Conservation (phyloP, 768 basidiomycete genomes). For the Auricularia cornea region DNA sequence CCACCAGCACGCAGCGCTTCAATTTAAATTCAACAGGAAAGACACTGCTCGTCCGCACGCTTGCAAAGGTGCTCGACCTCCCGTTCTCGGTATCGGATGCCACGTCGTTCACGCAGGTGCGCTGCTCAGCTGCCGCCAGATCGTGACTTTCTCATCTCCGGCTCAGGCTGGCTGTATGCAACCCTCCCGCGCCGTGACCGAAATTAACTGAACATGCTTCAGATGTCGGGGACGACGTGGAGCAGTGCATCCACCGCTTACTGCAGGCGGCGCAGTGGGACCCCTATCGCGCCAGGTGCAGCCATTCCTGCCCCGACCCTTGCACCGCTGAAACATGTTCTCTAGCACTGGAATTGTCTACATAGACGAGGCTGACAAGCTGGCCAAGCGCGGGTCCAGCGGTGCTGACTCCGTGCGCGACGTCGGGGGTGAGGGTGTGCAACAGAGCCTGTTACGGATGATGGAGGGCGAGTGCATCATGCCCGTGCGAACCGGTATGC, state of each 20-base stretch:
- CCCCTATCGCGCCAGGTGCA: constrained; percentile 71
- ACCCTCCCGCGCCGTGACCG: too few relatives aligned
- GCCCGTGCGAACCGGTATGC: not conserved
- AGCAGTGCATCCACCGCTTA: constrained; percentile 80
- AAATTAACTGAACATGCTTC: constrained; percentile 1
- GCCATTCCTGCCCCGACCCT: not conserved
- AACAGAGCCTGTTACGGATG: constrained; percentile 86
- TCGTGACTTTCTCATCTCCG: constrained; percentile 1
- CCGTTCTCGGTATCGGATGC: constrained; percentile 93
- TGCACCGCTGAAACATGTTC: constrained; percentile 1
- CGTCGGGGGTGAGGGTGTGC: constrained; percentile 93
- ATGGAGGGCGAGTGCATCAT: constrained; percentile 63
- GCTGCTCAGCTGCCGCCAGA: constrained; percentile 7
- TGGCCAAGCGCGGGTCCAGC: constrained; percentile 37
- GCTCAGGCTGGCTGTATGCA: constrained; percentile 62
- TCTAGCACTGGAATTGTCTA: constrained; percentile 88
- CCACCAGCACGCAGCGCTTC: too few relatives aligned
- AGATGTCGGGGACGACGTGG: constrained; percentile 97
- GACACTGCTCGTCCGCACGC: constrained; percentile 80
- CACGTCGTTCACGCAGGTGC: constrained; percentile 85
- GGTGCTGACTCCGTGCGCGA: constrained; percentile 52
- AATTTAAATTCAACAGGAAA: too few relatives aligned
- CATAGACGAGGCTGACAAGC: constrained; percentile 94
- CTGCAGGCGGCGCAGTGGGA: constrained; percentile 89
- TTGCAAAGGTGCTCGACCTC: constrained; percentile 86